phyloP scores from a whole-genome alignment of 164 flowering plant species.

The Vitis rupestris region DNA sequence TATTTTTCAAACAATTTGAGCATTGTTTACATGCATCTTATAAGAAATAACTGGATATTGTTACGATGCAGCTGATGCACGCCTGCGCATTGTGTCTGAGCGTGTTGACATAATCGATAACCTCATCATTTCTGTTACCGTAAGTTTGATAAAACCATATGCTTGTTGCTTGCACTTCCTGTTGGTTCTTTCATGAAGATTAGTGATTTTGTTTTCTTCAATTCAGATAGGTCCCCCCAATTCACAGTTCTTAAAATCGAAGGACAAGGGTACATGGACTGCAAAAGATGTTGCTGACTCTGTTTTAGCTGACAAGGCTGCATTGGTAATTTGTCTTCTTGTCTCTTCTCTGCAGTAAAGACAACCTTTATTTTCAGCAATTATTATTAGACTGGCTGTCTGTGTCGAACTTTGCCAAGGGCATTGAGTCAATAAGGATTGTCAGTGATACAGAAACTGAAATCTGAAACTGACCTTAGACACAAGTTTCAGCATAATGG shows the following conservation, averaged over 20 bases:
- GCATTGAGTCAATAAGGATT: neutral
- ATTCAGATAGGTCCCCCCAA: constrained; percentile 97
- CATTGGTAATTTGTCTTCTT: constrained; percentile 39
- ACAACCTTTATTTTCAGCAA: neutral
- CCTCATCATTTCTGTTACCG: constrained; percentile 87
- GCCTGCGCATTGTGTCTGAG: constrained; percentile 95
- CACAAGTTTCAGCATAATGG: neutral
- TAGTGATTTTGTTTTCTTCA: constrained; percentile 25
- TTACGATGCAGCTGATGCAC: constrained; percentile 79
- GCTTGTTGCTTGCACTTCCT: neutral
- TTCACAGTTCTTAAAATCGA: constrained; percentile 56
- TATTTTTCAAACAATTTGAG: neutral
- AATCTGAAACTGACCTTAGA: neutral
- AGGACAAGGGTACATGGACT: constrained; percentile 76
- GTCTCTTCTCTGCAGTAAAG: neutral
- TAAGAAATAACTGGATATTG: constrained; percentile 2
- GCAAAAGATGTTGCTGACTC: constrained; percentile 97
- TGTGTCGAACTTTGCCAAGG: too few species aligned
- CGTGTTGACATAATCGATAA: constrained; percentile 89
- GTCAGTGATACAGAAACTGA: neutral
- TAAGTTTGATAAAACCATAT: constrained; percentile 28
- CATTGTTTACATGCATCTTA: neutral
- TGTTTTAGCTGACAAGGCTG: constrained; percentile 86
- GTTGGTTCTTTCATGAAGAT: constrained; percentile 6
- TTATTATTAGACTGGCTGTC: neutral